Conservation (phyloP, 2,329 filamentous ascomycete genomes). For the Trichoderma harzianum region DNA sequence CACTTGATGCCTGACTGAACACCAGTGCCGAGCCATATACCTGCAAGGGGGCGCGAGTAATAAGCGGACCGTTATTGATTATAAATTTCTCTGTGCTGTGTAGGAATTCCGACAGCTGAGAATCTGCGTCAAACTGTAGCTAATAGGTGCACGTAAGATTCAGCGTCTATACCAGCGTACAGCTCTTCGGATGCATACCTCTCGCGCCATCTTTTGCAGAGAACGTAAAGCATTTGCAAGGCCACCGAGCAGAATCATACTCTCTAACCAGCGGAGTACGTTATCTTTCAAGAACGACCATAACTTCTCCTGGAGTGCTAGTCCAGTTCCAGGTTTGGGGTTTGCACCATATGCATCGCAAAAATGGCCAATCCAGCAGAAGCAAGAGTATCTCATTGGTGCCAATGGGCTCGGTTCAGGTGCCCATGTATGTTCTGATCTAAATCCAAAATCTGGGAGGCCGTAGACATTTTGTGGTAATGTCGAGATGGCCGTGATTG, state of each 20-base stretch:
- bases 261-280: conserved; percentile 23
- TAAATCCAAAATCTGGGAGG: conserved; percentile 25
- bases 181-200: not conserved
- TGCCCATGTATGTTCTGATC: no score
- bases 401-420: no score
- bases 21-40: conserved; percentile 33
- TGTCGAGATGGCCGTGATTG: conserved; percentile 32
- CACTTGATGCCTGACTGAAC: conserved; percentile 30
- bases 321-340: not conserved
- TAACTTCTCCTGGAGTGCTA: conserved; percentile 23
- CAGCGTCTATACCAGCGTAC: not conserved
- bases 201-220: conserved; percentile 12
- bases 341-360: conserved; percentile 12
- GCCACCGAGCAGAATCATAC: conserved; percentile 19
- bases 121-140: not conserved
- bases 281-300: conserved; percentile 19
- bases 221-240: conserved; percentile 16
- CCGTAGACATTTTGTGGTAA: conserved; percentile 37
- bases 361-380: conserved; percentile 35
- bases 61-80: conserved; percentile 23
- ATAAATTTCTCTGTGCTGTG: conserved; percentile 25
- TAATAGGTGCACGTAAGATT: not conserved
- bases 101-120: conserved; percentile 31
- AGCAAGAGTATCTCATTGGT: conserved; percentile 26
- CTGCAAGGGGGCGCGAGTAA: conserved; percentile 31